Conservation (phyloP, 495 filamentous ascomycete genomes). For the Pyrenopolyporus hunteri region DNA sequence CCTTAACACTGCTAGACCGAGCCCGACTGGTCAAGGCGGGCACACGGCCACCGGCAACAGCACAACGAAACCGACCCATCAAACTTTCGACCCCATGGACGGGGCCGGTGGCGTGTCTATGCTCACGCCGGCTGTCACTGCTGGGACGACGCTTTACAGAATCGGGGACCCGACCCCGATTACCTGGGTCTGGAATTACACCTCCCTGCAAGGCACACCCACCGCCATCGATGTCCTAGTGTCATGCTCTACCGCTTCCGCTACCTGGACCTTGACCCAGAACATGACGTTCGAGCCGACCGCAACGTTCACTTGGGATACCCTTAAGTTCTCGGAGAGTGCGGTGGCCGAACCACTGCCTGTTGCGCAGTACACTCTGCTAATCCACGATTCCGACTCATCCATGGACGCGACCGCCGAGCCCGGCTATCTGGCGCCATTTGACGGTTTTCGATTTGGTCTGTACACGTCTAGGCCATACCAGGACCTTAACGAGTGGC, state of each 20-base stretch:
- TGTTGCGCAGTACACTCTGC: conserved; percentile 80
- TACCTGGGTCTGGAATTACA: conserved; percentile 96
- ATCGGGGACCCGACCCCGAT: conserved; percentile 80
- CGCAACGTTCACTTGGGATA: conserved; percentile 75
- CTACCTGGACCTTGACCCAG: conserved; percentile 57
- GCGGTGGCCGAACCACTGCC: conserved; percentile 64
- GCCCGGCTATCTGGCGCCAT: conserved; percentile 75
- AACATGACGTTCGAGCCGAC: conserved; percentile 58
- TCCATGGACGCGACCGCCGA: conserved; percentile 64
- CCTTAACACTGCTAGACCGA: conserved; percentile 45
- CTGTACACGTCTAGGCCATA: conserved; percentile 78
- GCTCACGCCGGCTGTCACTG: conserved; percentile 69
- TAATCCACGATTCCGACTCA: conserved; percentile 77
- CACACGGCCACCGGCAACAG: conserved; percentile 34
- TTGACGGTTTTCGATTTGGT: conserved; percentile 71
- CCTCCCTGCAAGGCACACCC: conserved; percentile 77
- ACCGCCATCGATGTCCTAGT: conserved; percentile 82
- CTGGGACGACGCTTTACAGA: conserved; percentile 78
- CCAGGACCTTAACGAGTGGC: conserved; percentile 63
- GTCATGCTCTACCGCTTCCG: conserved; percentile 63
- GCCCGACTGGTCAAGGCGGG: too few species aligned
- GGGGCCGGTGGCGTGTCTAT: conserved; percentile 80
- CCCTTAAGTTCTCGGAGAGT: conserved; percentile 66
- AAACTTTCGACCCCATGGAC: conserved; percentile 62
- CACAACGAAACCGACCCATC: conserved; percentile 54